Evolutionary conservation across 495 filamentous ascomycete species (phyloP), one percentile per base, ranked within the genome.

Genomic region (Penicillium manginii): DNA sequence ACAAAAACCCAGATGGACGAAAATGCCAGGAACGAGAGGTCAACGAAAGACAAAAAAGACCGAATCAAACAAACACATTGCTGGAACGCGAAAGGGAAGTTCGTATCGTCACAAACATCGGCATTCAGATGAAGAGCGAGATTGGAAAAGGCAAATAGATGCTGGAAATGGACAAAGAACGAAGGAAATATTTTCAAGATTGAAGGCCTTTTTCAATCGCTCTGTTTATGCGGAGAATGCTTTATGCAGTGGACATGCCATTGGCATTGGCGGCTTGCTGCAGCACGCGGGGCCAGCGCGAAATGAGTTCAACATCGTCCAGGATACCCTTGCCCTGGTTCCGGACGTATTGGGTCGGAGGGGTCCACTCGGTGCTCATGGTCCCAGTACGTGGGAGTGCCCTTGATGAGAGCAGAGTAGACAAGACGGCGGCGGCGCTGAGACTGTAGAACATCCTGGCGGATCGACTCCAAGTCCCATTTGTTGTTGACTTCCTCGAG

Each of bases 391-490:
- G 81, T 81, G 31, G 86, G 90, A 29, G 74, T 75, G 35, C 91
- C 91, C 72, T 84, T 76, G 60, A 83, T 86, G 58, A 96, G 73
- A 5, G 91, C 90, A 18, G 78, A 81, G 84, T 90, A 92, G 26
- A 90, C 88, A 6, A 94, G 69, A 26, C 85, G 78, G 11, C 91
- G 80, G 43, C 83, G 83, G 11, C 91, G 83, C 77, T 96, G 91
- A 39, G 86, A 89, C 15, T 73, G 61, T 21, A 93, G 64, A 0
- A 93, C 91, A 26, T 88, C 80, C 37, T 81, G 63, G 17, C 85
- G 87, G 61, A 96, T 92, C 35, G 72, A 71, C 35, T 85, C 79
- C 62, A 96, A 83, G 55, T 96, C 83, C 91, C 91, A 96, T 45
- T 85, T 84, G 17, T 73, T 70, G 46, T 78, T 69, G 8, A 87